phyloP scores from a whole-genome alignment of 805 yeast species.

The Hanseniaspora thailandica region DNA sequence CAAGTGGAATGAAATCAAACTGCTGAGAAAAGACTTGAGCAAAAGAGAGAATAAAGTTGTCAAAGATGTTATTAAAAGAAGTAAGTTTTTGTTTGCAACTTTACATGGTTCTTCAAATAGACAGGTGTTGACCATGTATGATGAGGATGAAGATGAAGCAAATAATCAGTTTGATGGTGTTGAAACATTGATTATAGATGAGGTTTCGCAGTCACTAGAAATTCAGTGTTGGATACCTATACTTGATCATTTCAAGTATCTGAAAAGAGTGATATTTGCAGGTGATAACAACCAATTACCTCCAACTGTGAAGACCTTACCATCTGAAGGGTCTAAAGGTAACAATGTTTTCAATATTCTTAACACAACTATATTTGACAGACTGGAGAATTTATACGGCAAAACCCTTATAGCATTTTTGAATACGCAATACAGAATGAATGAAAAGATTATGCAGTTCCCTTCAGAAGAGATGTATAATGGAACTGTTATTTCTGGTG shows the following conservation, averaged over 20 bases:
- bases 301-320: slow-evolving; percentile 62
- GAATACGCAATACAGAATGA: slow-evolving; percentile 81
- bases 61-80: slow-evolving; percentile 42
- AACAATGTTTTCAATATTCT: slow-evolving; percentile 21
- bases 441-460: slow-evolving; percentile 61
- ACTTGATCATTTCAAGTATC: slow-evolving; percentile 45
- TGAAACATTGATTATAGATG: slow-evolving; percentile 81
- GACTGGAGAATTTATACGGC: slow-evolving; percentile 45
- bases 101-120: slow-evolving; percentile 78
- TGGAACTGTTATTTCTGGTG: slow-evolving; percentile 50
- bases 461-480: slow-evolving; percentile 59
- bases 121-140: slow-evolving; percentile 48
- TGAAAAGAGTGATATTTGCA: slow-evolving; percentile 57
- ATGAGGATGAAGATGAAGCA: slow-evolving; percentile 20
- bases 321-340: background rate
- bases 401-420: slow-evolving; percentile 45
- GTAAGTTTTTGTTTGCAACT: slow-evolving; percentile 69
- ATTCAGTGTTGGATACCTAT: slow-evolving; percentile 96
- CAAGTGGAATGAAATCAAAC: slow-evolving; percentile 58
- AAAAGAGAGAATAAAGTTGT: slow-evolving; percentile 54
- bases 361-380: slow-evolving; percentile 62
- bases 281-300: slow-evolving; percentile 91
- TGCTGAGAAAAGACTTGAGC: slow-evolving; percentile 57
- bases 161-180: slow-evolving; percentile 30
- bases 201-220: slow-evolving; percentile 85